Evolutionary conservation across 371 early-diverging fungal genomes (phyloP), one percentile per base, ranked within the genome.

Genomic region (Conidiobolus incongruus): DNA sequence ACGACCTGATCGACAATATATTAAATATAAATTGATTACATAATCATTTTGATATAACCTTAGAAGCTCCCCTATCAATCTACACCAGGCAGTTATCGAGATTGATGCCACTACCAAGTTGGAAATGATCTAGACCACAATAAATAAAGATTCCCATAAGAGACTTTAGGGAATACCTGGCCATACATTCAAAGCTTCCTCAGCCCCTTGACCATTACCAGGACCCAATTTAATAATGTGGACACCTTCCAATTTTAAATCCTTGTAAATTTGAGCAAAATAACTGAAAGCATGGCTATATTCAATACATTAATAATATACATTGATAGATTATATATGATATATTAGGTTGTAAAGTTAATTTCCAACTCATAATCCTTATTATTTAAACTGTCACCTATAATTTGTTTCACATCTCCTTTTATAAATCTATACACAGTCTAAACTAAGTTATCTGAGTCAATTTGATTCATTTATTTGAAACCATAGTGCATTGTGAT

Each of bases 381-480:
- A 51, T 86, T 85, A 45, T 55, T 67, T 19, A 93, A 67, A 20
- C 92, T 76, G 16, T 85, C 90, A 31, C 97, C 94, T 22, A 96
- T 90, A 47, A 93, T 93, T 55, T 96, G 97, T 63, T 96, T 96
- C 42, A 96, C 97, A 59, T 85, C 67, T 28, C 97, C 97, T 21
- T 75, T 55, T 96, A 94, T 45, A 96, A 65, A 63, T 96, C 94
- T 50, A 93, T 92, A 60, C 96, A 95, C 0, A 91, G 91, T 26
- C 87, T 70, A 61, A 95, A 92, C 49, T 63, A 63, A 38, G 81
- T 71, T 57, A 60, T 50, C n/a, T n/a, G n/a, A n/a, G n/a, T n/a
- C n/a, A n/a, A n/a, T n/a, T n/a, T n/a, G n/a, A n/a, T n/a, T n/a
- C n/a, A n/a, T n/a, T n/a, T n/a, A n/a, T n/a, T n/a, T n/a, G n/a